Percentiles rank a stretch among this genome's conserved stretches.
Conservation (phyloP, 805 yeast genomes). For the Metschnikowia aberdeeniae region DNA sequence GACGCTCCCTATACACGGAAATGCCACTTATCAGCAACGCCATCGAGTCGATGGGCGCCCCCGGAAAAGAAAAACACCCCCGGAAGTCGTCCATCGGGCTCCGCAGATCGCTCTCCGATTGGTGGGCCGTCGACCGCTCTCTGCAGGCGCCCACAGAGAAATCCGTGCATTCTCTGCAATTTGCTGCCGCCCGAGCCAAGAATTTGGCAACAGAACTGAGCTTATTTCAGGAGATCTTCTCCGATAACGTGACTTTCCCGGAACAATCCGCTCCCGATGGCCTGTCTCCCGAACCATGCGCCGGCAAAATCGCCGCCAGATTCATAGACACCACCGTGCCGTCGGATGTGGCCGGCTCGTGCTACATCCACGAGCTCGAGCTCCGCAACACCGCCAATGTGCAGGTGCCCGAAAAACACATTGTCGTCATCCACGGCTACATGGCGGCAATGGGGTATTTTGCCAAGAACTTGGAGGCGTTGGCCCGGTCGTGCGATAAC, state of each 20-base stretch:
- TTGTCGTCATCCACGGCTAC: conserved; percentile 40
- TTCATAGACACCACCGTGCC: conserved; percentile 29
- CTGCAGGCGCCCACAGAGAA: conserved; percentile 18
- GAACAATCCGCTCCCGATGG: not conserved
- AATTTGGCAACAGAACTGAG: conserved; percentile 32
- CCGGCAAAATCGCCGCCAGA: conserved; percentile 8
- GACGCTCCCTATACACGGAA: not conserved
- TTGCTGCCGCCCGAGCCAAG: conserved; percentile 19
- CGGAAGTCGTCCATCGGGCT: conserved; percentile 22
- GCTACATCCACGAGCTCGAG: conserved; percentile 36
- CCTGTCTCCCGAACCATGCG: not conserved
- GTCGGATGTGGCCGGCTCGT: conserved; percentile 17
- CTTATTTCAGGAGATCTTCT: conserved; percentile 30
- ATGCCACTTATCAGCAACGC: conserved; percentile 18
- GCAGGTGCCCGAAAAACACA: conserved; percentile 12
- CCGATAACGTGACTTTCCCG: conserved; percentile 21
- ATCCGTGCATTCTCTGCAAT: conserved; percentile 6
- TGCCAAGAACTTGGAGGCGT: conserved; percentile 32
- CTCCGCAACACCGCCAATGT: conserved; percentile 21
- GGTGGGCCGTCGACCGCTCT: conserved; percentile 33
- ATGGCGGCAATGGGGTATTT: conserved; percentile 45
- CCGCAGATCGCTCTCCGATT: conserved; percentile 28
- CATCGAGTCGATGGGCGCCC: conserved; percentile 26
- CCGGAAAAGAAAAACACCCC: not conserved
- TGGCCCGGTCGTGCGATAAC: conserved; percentile 29